Evolutionary conservation across 1,284 basidiomycete genomes (phyloP).

Genomic region (Apiotrichum gamsii): DNA sequence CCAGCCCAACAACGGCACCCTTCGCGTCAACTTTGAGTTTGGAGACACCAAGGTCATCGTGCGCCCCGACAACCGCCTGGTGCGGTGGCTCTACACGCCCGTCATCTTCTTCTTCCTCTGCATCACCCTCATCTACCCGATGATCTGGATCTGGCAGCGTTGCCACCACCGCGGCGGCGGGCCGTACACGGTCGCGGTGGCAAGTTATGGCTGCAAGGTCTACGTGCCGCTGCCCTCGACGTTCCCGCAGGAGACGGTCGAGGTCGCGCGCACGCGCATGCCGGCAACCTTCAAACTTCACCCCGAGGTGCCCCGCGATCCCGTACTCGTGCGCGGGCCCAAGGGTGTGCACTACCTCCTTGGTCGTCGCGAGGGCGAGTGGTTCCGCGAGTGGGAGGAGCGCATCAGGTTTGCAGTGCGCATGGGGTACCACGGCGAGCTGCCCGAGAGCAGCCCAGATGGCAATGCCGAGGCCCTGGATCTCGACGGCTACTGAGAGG

Average conservation of each 20-base stretch:
- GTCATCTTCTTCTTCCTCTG: conserved; percentile 62
- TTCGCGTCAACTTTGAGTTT: conserved; percentile 50
- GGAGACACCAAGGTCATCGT: conserved; percentile 52
- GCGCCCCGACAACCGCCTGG: conserved; percentile 58
- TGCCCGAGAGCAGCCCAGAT: conserved; percentile 14
- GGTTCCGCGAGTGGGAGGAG: conserved; percentile 66
- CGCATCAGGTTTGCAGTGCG: conserved; percentile 56
- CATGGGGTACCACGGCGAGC: conserved; percentile 33
- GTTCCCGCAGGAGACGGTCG: conserved; percentile 28
- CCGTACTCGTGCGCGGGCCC: conserved; percentile 28
- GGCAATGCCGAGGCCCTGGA: conserved; percentile 10
- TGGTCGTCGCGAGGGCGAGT: conserved; percentile 64
- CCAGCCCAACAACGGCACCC: conserved; percentile 43
- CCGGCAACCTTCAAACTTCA: conserved; percentile 33
- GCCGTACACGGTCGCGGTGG: conserved; percentile 21
- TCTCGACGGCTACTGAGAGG: conserved; percentile 18
- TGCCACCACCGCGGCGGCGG: conserved; percentile 23
- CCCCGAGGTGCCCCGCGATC: conserved; percentile 30
- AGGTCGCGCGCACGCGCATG: conserved; percentile 28
- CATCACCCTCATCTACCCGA: conserved; percentile 60
- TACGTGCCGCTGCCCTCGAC: conserved; percentile 40
- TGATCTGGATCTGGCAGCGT: conserved; percentile 51
- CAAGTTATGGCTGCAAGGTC: conserved; percentile 31
- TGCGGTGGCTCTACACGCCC: conserved; percentile 56
- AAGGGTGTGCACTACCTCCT: conserved; percentile 45